Conservation (phyloP, 441 rosid genomes). For the Euphorbia schlechtendalii region DNA sequence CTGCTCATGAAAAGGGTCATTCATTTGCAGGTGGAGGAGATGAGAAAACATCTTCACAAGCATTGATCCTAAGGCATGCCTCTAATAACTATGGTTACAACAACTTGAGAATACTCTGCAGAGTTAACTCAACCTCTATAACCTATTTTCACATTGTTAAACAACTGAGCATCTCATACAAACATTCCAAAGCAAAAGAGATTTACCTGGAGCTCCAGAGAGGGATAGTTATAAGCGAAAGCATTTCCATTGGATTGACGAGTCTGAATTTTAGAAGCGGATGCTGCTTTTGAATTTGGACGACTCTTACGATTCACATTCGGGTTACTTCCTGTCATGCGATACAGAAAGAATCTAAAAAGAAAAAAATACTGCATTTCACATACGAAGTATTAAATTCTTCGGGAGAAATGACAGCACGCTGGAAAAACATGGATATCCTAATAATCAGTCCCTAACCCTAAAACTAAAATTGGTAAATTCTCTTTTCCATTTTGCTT, state of each 20-base stretch:
- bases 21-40: no score
- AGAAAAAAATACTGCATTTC: background rate
- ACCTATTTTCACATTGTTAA: background rate
- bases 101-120: no score
- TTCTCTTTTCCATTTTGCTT: background rate
- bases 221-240: conserved; percentile 47
- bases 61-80: no score
- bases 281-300: conserved; percentile 28
- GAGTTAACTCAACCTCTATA: no score
- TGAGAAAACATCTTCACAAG: no score
- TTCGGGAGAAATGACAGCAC: background rate
- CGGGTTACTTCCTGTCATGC: conserved; percentile 38
- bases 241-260: conserved; percentile 29
- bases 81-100: no score
- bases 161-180: background rate
- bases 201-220: conserved; percentile 36
- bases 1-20: no score
- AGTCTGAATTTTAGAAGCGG: conserved; percentile 35
- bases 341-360: conserved; percentile 9
- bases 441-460: background rate
- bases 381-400: background rate
- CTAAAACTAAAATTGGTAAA: background rate
- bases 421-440: background rate
- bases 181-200: background rate
- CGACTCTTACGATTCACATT: conserved; percentile 26